Base-by-base conservation (phyloP, 345 rosid genomes). In the Citropsis articulata region DNA sequence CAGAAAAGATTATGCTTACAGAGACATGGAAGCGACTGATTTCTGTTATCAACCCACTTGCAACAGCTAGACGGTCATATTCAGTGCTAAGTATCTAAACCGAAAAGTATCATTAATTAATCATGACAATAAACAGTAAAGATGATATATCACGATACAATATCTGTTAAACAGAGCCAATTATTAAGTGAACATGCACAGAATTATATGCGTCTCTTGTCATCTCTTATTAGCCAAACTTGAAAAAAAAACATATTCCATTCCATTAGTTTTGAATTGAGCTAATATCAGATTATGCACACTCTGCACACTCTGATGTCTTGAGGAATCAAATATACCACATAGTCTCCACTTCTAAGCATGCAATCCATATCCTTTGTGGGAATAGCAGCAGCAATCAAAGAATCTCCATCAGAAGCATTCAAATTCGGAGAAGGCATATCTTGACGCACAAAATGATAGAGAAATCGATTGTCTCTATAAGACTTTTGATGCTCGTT, bases 341-440 rank as follows among this genome's bases (percentile, higher is more conserved):
- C 99, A 78, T 87, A 87, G 80, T 94, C 99, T 81, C 99, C 99
- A 80, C 71, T 83, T 90, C 79, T 90, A 65, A 96, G 94, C 21
- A 82, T 82, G 86, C 89, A 82, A 80, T 87, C 88, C 79, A 91
- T 78, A 85, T 84, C 88, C 81, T 89, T 86, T 64, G 68, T 67
- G 40, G 82, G 76, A 77, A 86, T 71, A 81, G 81, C 59, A 36
- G 59, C 81, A 63, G 77, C 78, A 80, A 63, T 73, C 18, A 42
- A 75, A 38, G 83, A 69, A 79, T 85, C 89, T 79, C 83, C 80
- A 18, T 72, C 80, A 69, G 89, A 81, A 74, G 75, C 85, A 76
- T 76, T 67, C 53, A 71, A 67, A 69, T 77, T 80, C 56, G 78
- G 71, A 35, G 82, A 72, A 61, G 86, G 83, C 22, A 78, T 66